phyloP scores from a whole-genome alignment of 208 protist species.

The Leishmania martiniquensis region DNA sequence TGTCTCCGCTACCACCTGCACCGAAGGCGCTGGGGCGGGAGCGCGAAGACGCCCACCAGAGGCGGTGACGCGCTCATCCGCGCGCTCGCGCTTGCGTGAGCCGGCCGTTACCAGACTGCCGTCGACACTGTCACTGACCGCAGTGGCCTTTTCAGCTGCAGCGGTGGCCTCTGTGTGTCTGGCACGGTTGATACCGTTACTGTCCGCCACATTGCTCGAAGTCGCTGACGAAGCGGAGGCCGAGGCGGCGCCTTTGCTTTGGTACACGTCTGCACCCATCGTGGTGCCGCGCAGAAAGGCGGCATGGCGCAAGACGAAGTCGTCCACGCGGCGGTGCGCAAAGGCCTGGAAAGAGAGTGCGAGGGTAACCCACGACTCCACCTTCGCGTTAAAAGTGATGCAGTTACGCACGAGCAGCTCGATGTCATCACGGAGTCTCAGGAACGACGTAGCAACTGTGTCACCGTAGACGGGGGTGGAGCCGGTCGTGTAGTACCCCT shows the following conservation, averaged over 20 bases:
- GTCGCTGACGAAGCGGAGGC: neutral
- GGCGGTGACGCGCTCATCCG: neutral
- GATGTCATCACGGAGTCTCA: conserved; percentile 66
- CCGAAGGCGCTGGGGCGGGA: neutral
- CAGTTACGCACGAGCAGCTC: conserved; percentile 88
- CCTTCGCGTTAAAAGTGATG: conserved; percentile 77
- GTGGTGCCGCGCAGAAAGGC: conserved; percentile 59
- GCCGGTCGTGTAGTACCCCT: conserved; percentile 56
- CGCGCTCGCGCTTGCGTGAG: conserved; percentile 17
- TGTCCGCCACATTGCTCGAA: neutral
- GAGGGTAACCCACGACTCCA: conserved; percentile 65
- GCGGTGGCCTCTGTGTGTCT: neutral
- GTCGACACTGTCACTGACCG: neutral
- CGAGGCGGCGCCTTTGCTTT: neutral
- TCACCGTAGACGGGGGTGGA: conserved; percentile 35
- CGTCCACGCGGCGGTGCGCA: conserved; percentile 81
- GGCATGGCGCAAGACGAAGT: conserved; percentile 70
- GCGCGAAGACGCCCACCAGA: neutral
- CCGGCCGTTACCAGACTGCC: neutral
- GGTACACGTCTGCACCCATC: conserved; percentile 44
- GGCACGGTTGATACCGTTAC: neutral
- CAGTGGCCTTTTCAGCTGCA: neutral
- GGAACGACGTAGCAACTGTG: conserved; percentile 70
- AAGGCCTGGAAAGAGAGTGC: conserved; percentile 70
- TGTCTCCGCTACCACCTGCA: conserved; percentile 19